A percentile compares a stretch with the other conserved stretches of the same genome.
These are phyloP conservation scores for Clitopilus passeckerianus DNA, from an alignment of 768 basidiomycete species.

Conservation along the genomic window DNA sequence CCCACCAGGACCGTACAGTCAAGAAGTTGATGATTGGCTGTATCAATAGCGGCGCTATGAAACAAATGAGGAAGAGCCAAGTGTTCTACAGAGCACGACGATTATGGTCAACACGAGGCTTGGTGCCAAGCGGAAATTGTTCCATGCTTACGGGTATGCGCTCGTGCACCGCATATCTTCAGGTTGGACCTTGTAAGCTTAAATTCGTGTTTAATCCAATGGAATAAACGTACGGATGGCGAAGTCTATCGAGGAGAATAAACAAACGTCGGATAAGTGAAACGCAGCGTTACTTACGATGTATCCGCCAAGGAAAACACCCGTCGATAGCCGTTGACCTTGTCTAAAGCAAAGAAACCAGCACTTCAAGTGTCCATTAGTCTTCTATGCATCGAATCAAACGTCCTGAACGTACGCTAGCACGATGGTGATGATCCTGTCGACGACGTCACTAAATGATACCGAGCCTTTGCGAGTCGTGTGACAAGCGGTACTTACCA, in stretches of 20 bases:
- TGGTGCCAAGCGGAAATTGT: slow-evolving; percentile 3
- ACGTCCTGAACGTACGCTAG: slow-evolving; percentile 47
- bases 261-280: slow-evolving; percentile 2
- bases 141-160: slow-evolving; percentile 59
- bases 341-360: slow-evolving; percentile 57
- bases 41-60: slow-evolving; percentile 64
- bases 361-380: slow-evolving; percentile 30
- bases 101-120: not conserved
- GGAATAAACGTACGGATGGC: slow-evolving; percentile 30
- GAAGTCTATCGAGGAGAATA: slow-evolving; percentile 24
- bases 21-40: slow-evolving; percentile 66
- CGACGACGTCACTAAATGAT: not conserved
- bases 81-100: slow-evolving; percentile 25
- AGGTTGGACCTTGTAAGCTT: not conserved
- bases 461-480: not conserved
- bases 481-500: slow-evolving; percentile 45
- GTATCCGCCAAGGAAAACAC: slow-evolving; percentile 77
- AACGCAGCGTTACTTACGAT: slow-evolving; percentile 42
- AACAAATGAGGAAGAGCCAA: slow-evolving; percentile 46
- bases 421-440: slow-evolving; percentile 63
- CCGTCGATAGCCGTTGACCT: slow-evolving; percentile 68
- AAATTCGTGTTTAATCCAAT: not conserved
- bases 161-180: slow-evolving; percentile 67
- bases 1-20: slow-evolving; percentile 85
- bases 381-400: not conserved